A percentile compares a stretch with the other conserved stretches of the same genome.
Evolutionary conservation across 331 rosid genomes (phyloP).

Genomic region (Saraca asoca): DNA sequence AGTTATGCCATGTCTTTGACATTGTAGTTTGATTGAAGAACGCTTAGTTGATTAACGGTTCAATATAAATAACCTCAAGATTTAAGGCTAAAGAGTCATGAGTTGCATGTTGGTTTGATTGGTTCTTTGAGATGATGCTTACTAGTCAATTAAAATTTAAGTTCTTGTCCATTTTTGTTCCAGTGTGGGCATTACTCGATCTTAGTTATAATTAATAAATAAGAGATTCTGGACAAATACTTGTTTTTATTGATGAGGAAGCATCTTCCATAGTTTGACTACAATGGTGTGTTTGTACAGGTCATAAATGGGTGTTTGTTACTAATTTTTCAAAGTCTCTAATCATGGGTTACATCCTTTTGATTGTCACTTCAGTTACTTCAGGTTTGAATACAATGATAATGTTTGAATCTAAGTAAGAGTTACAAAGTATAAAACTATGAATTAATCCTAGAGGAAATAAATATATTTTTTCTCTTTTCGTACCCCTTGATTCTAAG

Average conservation of each 20-base stretch:
- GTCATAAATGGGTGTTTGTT: neutral
- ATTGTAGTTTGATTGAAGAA: slow-evolving; percentile 1
- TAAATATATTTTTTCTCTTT: neutral
- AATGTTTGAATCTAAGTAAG: slow-evolving; percentile 5
- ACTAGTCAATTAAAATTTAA: slow-evolving; percentile 3
- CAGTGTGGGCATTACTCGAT: slow-evolving; percentile 3
- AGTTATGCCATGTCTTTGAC: neutral
- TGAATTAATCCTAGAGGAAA: slow-evolving; percentile 4
- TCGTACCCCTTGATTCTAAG: slow-evolving; percentile 5
- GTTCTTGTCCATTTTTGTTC: slow-evolving; percentile 5
- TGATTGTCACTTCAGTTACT: slow-evolving; percentile 8
- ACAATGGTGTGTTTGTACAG: neutral
- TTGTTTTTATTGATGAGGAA: slow-evolving; percentile 15
- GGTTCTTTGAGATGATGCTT: slow-evolving; percentile 10
- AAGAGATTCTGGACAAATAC: neutral
- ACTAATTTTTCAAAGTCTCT: slow-evolving; percentile 6
- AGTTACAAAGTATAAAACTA: slow-evolving; percentile 2
- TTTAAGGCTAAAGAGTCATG: neutral
- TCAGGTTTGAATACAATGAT: neutral
- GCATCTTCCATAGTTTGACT: neutral
- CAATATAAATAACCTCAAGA: neutral
- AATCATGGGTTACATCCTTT: slow-evolving; percentile 14
- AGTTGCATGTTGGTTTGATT: neutral
- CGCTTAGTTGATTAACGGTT: slow-evolving; percentile 8
- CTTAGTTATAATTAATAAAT: slow-evolving; percentile 11